Evolutionary conservation across 129 eudicot genomes (phyloP).

Genomic region (Apium graveolens): DNA sequence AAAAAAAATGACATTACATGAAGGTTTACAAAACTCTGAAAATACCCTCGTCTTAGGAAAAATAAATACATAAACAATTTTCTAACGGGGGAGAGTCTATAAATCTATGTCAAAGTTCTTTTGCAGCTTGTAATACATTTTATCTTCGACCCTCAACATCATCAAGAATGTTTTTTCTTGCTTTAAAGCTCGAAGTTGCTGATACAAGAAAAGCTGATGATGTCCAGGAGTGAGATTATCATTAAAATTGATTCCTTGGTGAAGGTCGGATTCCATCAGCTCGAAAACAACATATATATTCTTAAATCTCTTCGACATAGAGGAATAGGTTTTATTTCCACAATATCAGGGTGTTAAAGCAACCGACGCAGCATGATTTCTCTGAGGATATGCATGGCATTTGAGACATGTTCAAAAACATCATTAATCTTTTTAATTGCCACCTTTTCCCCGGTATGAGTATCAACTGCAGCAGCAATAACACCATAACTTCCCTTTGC

Average conservation of each 20-base stretch:
- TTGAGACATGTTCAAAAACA: slow-evolving; percentile 84
- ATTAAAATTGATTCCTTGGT: slow-evolving; percentile 73
- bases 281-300: slow-evolving; percentile 92
- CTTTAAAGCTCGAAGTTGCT: slow-evolving; percentile 81
- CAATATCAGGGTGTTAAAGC: slow-evolving; percentile 78
- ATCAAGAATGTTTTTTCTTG: no score
- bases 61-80: no score
- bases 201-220: slow-evolving; percentile 79
- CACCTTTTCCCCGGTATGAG: slow-evolving; percentile 84
- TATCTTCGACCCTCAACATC: no score
- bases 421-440: slow-evolving; percentile 77
- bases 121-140: no score
- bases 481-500: slow-evolving; percentile 95
- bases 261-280: slow-evolving; percentile 93
- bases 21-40: no score
- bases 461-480: slow-evolving; percentile 85
- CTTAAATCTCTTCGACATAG: slow-evolving; percentile 87
- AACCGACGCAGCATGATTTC: slow-evolving; percentile 78
- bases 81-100: no score
- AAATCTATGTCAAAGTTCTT: no score
- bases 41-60: no score
- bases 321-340: slow-evolving; percentile 83
- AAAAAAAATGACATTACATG: no score
- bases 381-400: slow-evolving; percentile 80
- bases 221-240: slow-evolving; percentile 88